Evolutionary conservation across 2,329 filamentous ascomycete genomes (phyloP).

Genomic region (Diaporthe nobilis): DNA sequence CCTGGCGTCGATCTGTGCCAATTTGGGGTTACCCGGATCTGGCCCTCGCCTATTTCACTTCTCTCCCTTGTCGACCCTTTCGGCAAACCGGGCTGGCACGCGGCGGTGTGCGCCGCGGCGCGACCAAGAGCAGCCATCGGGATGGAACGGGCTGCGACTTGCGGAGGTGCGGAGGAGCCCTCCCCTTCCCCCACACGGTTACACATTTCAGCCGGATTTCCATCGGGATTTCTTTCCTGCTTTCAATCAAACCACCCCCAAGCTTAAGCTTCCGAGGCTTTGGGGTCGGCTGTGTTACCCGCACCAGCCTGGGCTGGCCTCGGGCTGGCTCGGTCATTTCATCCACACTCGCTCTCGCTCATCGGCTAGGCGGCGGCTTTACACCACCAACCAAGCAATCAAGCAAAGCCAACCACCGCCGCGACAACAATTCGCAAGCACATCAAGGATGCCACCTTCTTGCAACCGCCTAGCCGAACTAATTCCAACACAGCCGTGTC

Average conservation of each 20-base stretch:
- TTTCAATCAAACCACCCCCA: not conserved
- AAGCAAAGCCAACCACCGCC: not conserved
- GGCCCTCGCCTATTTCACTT: slow-evolving; percentile 25
- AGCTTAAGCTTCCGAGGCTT: slow-evolving; percentile 24
- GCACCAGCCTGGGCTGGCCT: slow-evolving; percentile 17
- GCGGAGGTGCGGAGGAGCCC: slow-evolving; percentile 31
- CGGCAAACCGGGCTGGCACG: slow-evolving; percentile 16
- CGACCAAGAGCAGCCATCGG: slow-evolving; percentile 32
- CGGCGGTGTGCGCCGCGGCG: slow-evolving; percentile 28
- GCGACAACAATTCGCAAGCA: slow-evolving; percentile 6
- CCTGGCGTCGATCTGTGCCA: slow-evolving; percentile 34
- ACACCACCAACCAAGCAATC: not conserved
- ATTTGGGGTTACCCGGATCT: slow-evolving; percentile 16
- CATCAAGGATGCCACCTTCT: slow-evolving; percentile 9
- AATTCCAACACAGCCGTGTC: not conserved
- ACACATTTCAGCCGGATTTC: slow-evolving; percentile 32
- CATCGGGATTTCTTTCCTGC: slow-evolving; percentile 28
- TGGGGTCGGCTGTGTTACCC: slow-evolving; percentile 22
- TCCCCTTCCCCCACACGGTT: slow-evolving; percentile 6
- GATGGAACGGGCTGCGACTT: slow-evolving; percentile 28
- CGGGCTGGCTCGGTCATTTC: not conserved
- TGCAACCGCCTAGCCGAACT: slow-evolving; percentile 6
- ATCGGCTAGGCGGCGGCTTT: slow-evolving; percentile 1
- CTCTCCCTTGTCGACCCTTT: slow-evolving; percentile 5
- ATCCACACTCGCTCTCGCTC: slow-evolving; percentile 13